A percentile compares a stretch with the other conserved stretches of the same genome.
Conservation (phyloP, 2,329 filamentous ascomycete species). For the Lachnellula arida region DNA sequence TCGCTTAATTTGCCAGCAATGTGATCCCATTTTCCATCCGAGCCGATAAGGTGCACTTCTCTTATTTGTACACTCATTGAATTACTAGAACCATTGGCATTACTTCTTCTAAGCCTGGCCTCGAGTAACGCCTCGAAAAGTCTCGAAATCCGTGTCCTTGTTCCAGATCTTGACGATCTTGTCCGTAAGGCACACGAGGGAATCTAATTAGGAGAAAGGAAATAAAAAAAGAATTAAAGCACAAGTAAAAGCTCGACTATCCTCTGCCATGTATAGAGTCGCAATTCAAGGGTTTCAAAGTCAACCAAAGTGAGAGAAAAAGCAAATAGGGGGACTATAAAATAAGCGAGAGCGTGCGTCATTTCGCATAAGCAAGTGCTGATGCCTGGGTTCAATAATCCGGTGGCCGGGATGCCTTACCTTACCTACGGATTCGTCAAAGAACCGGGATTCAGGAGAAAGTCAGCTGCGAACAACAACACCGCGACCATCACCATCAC, state of each 20-base stretch:
- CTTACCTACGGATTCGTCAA: neutral
- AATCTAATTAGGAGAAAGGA: neutral
- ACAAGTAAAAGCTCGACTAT: neutral
- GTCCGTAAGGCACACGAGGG: neutral
- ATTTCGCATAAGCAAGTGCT: neutral
- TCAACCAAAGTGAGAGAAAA: neutral
- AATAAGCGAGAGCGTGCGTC: neutral
- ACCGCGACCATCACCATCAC: neutral
- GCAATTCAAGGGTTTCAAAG: too few relatives aligned
- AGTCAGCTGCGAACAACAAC: neutral
- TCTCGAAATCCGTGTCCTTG: neutral
- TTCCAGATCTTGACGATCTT: neutral
- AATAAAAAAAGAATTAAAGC: neutral
- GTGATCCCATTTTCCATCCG: too few relatives aligned
- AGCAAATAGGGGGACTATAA: neutral
- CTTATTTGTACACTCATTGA: too few relatives aligned
- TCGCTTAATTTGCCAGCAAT: too few relatives aligned
- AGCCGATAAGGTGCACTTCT: too few relatives aligned
- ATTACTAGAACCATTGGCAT: too few relatives aligned
- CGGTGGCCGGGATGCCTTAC: neutral
- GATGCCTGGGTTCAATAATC: neutral
- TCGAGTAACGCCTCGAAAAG: neutral
- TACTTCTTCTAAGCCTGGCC: neutral
- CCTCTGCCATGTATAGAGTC: too few relatives aligned
- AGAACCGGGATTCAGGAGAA: neutral